Evolutionary conservation across 2,329 filamentous ascomycete species (phyloP), one percentile per base, ranked within the genome.

Genomic region (Trichoderma koningiopsis): DNA sequence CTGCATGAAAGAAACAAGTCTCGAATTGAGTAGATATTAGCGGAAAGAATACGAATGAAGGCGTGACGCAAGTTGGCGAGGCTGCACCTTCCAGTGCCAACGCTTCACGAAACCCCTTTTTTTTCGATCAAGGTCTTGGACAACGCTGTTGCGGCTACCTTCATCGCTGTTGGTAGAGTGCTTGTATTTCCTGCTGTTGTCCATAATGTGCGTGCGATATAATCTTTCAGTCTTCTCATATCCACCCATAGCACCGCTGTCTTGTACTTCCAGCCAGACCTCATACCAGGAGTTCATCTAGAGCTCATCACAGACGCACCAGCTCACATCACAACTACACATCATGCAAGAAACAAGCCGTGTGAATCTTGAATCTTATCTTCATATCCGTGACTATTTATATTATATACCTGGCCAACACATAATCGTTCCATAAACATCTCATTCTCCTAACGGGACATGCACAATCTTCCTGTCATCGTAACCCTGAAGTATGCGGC

Each of bases 371-470:
- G 49, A 49, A 59, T 67, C 19, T 67, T 35, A 53, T 67, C 63
- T 67, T 67, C 53, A 67, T 67, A 67, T 67, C 63, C 33, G 40
- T 67, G 49, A 56, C 40, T 52, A 67, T 43, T 29, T 58, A 40
- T 14, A 31, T 49, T 37, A 55, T 52, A 55, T 37, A 59, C 29
- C 29, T 49, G 55, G 35, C 53, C 29, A 58, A 59, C 55, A 57
- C 63, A 59, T 67, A 67, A 59, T 67, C 63, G 22, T 67, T 67
- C 63, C 40, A 49, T 67, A 49, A 57, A 35, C 37, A 13, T 67
- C 53, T 67, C 63, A 37, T 59, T 57, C 55, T 33, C 63, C 40
- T 43, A 10, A 27, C 31, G 63, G 55, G 63, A 58, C 63, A 52
- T 67, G 47, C 55, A 59, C 27, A 59, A 22, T 59, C 55, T 52